phyloP scores from a whole-genome alignment of 345 rosid species.

The Populus alba region DNA sequence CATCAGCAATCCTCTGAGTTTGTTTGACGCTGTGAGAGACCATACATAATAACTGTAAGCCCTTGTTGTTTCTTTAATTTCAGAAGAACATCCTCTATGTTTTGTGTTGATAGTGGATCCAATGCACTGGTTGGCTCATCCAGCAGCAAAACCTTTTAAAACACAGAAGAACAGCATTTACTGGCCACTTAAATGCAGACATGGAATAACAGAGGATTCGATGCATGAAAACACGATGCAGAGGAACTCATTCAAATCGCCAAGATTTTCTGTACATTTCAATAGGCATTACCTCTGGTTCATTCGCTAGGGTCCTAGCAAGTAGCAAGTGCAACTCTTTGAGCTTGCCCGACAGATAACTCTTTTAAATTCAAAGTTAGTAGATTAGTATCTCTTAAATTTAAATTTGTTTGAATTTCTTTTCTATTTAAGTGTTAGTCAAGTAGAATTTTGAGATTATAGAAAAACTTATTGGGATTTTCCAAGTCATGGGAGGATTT shows the following conservation, averaged over 20 bases:
- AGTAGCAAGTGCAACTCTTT: constrained; percentile 78
- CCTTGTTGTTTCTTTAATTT: constrained; percentile 65
- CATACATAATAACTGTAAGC: constrained; percentile 59
- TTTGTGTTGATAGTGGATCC: constrained; percentile 81
- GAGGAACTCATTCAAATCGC: not conserved
- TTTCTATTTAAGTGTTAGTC: too few relatives aligned
- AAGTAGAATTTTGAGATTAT: too few relatives aligned
- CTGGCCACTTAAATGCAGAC: not conserved
- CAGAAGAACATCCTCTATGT: constrained; percentile 77
- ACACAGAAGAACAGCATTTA: not conserved
- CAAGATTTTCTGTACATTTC: not conserved
- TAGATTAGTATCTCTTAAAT: too few relatives aligned
- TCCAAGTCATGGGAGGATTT: too few relatives aligned
- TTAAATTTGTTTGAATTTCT: too few relatives aligned
- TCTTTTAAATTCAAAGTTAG: constrained; percentile 20
- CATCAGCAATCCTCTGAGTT: constrained; percentile 77
- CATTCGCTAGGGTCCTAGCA: constrained; percentile 80
- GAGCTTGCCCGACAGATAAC: constrained; percentile 87
- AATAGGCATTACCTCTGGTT: constrained; percentile 54
- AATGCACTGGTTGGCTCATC: constrained; percentile 89
- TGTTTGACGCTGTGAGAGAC: constrained; percentile 93
- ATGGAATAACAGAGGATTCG: not conserved
- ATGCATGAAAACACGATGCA: not conserved
- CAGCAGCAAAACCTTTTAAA: constrained; percentile 56
- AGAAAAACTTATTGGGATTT: too few relatives aligned